phyloP scores from a whole-genome alignment of 441 rosid species.

The Flueggea neowawraea region DNA sequence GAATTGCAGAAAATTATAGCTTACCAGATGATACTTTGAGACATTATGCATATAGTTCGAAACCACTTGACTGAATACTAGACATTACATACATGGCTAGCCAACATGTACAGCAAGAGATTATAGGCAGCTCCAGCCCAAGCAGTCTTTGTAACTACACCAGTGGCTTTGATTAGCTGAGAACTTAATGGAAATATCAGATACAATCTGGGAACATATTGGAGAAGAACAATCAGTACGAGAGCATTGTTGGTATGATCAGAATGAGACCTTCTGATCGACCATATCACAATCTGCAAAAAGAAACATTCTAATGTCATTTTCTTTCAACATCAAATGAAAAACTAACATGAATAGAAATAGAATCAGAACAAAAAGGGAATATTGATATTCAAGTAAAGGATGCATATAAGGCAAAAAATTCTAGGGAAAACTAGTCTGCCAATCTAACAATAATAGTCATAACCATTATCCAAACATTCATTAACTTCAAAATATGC shows the following conservation, averaged over 20 bases:
- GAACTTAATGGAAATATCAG: conserved; percentile 82
- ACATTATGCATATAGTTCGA: neutral
- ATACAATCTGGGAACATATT: conserved; percentile 75
- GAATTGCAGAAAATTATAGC: neutral
- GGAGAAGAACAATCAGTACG: conserved; percentile 79
- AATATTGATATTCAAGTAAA: neutral
- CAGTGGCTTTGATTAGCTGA: conserved; percentile 71
- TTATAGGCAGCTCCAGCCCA: conserved; percentile 99
- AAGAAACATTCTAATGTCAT: conserved; percentile 13
- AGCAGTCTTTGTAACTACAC: conserved; percentile 81
- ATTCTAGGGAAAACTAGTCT: too few relatives aligned
- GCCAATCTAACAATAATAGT: too few relatives aligned
- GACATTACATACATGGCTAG: conserved; percentile 72
- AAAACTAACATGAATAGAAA: neutral
- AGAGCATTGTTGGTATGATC: conserved; percentile 78
- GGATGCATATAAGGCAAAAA: neutral
- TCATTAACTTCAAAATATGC: too few relatives aligned
- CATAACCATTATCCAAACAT: too few relatives aligned
- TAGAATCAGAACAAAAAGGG: neutral
- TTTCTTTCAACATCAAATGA: conserved; percentile 2
- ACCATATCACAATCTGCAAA: conserved; percentile 87
- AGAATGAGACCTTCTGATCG: conserved; percentile 55
- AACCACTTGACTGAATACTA: neutral
- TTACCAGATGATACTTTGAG: neutral
- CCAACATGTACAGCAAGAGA: conserved; percentile 82